A percentile compares a stretch with the other conserved stretches of the same genome.
Evolutionary conservation across 371 early-diverging fungal species (phyloP).

Genomic region (Lichtheimia ornata): DNA sequence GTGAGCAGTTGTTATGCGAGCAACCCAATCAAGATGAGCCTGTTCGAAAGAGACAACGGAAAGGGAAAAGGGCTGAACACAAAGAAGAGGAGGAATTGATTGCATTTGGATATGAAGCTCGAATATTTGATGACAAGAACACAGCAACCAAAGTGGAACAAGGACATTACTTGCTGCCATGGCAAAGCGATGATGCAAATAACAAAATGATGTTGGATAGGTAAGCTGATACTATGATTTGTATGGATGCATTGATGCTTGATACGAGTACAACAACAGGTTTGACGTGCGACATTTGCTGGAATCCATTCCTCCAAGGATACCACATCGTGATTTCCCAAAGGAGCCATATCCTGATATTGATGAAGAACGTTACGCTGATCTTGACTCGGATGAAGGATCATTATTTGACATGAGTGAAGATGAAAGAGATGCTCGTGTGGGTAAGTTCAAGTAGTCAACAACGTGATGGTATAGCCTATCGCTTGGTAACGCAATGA

Average conservation of each 20-base stretch:
- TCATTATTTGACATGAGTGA: conserved; percentile 20
- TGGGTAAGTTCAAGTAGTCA: conserved; percentile 12
- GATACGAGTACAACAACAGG: conserved; percentile 4
- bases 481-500: too few species aligned
- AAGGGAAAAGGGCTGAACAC: neutral
- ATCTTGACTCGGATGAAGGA: conserved; percentile 30
- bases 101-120: conserved; percentile 31
- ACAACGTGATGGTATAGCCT: too few species aligned
- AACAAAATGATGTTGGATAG: conserved; percentile 15
- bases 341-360: neutral
- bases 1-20: neutral
- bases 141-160: conserved; percentile 19
- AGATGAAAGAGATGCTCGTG: conserved; percentile 19
- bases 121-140: conserved; percentile 17
- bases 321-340: too few species aligned
- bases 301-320: conserved; percentile 8
- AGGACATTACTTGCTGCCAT: conserved; percentile 24
- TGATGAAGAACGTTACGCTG: conserved; percentile 25
- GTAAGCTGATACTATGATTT: conserved; percentile 4
- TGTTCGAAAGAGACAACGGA: neutral
- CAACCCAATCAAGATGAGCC: neutral
- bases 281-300: conserved; percentile 29
- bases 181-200: conserved; percentile 15
- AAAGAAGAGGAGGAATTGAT: conserved; percentile 13
- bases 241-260: neutral